Percentiles rank a stretch among this genome's conserved stretches.
These are phyloP conservation scores for Fusarium sp. DNA, from an alignment of 2,329 filamentous ascomycete species.

Conservation along the genomic window DNA sequence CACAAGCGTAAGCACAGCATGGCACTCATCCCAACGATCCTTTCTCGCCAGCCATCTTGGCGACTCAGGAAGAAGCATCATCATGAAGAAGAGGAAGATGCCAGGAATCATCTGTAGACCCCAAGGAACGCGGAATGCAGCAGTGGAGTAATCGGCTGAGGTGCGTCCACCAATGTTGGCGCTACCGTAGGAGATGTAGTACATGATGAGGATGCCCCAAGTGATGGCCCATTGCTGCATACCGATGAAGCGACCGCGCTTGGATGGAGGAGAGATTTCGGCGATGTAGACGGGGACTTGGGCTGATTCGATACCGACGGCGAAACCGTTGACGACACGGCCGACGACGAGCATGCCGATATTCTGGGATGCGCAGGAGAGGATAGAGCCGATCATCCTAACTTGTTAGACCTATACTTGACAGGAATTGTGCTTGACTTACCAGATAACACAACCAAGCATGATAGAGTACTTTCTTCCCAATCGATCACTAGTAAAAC, in stretches of 20 bases:
- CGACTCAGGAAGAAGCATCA: constrained; percentile 63
- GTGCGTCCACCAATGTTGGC: constrained; percentile 62
- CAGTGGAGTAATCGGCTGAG: constrained; percentile 61
- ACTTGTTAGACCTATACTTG: neutral
- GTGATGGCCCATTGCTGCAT: constrained; percentile 78
- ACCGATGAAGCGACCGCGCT: constrained; percentile 52
- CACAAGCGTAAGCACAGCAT: constrained; percentile 64
- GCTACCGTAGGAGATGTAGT: constrained; percentile 74
- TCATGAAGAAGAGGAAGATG: constrained; percentile 66
- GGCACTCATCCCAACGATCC: constrained; percentile 70
- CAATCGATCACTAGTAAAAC: constrained; percentile 60
- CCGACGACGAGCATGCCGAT: constrained; percentile 55
- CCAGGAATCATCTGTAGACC: constrained; percentile 68
- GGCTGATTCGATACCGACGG: constrained; percentile 73
- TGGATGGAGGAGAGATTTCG: constrained; percentile 72
- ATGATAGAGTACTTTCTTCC: constrained; percentile 64
- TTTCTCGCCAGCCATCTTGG: constrained; percentile 77
- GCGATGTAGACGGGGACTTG: constrained; percentile 78
- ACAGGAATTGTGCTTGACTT: constrained; percentile 34
- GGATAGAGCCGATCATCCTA: constrained; percentile 61
- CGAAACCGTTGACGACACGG: constrained; percentile 70
- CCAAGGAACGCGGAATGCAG: constrained; percentile 71
- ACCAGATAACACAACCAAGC: constrained; percentile 63
- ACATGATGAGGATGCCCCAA: constrained; percentile 75
- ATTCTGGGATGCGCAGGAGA: constrained; percentile 59